A percentile compares a stretch with the other conserved stretches of the same genome.
These are phyloP conservation scores for Cercospora beticola DNA, from an alignment of 2,329 filamentous ascomycete species.

Conservation along the genomic window DNA sequence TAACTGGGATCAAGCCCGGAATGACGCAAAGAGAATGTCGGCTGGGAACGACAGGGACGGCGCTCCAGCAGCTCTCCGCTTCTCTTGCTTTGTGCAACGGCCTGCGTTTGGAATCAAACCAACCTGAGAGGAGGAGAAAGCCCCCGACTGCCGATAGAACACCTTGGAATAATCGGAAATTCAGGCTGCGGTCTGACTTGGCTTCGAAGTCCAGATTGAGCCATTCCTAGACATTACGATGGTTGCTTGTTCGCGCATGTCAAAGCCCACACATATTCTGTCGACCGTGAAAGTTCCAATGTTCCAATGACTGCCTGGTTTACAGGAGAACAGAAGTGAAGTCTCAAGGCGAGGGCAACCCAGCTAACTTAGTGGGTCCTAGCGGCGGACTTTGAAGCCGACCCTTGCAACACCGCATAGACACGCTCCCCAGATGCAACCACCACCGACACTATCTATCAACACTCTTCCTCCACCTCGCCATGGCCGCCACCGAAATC, in stretches of 20 bases:
- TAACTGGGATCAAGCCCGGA: not conserved
- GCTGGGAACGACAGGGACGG: not conserved
- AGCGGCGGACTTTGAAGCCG: not conserved
- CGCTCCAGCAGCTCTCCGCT: too few relatives aligned
- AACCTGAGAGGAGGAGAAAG: too few relatives aligned
- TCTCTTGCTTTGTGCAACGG: too few relatives aligned
- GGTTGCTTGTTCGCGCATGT: too few relatives aligned
- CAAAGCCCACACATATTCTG: not conserved
- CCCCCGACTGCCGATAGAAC: too few relatives aligned
- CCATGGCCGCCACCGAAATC: constrained; percentile 24
- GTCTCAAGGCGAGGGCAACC: not conserved
- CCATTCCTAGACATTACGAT: too few relatives aligned
- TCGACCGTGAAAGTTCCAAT: not conserved
- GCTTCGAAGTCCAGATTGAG: not conserved
- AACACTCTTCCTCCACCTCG: not conserved
- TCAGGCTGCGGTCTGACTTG: not conserved
- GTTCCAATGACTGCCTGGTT: not conserved
- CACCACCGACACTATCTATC: not conserved
- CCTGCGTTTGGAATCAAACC: too few relatives aligned
- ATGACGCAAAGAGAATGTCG: not conserved
- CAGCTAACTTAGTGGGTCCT: not conserved
- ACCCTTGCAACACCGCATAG: not conserved
- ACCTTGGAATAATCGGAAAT: not conserved
- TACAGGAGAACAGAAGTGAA: not conserved
- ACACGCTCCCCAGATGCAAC: not conserved